Conservation (phyloP, 2,329 filamentous ascomycete species). For the Diaporthe vaccinii region DNA sequence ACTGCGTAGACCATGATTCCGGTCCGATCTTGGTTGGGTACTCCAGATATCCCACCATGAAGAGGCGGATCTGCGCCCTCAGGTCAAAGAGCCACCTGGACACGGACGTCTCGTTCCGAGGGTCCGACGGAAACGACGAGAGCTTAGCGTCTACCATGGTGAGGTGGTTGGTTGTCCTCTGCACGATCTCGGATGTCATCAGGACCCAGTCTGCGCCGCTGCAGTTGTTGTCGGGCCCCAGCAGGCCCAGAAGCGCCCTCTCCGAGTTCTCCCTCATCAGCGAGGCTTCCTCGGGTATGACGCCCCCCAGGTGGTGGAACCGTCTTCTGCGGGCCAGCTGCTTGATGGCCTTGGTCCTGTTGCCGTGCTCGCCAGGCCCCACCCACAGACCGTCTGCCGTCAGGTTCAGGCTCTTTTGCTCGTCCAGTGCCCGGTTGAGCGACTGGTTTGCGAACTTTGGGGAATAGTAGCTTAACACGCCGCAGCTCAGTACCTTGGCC, state of each 20-base stretch:
- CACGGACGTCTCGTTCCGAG: conserved; percentile 46
- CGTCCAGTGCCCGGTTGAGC: conserved; percentile 49
- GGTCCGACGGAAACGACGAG: conserved; percentile 39
- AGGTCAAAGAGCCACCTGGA: conserved; percentile 50
- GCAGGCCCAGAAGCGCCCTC: conserved; percentile 47
- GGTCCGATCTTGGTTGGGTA: conserved; percentile 51
- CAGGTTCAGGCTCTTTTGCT: conserved; percentile 56
- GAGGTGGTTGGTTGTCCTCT: conserved; percentile 52
- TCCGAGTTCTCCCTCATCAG: conserved; percentile 52
- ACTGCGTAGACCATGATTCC: conserved; percentile 49
- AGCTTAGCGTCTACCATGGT: conserved; percentile 50
- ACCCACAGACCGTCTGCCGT: conserved; percentile 57
- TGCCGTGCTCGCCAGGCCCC: conserved; percentile 42
- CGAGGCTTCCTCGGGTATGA: conserved; percentile 50
- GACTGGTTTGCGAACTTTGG: conserved; percentile 50
- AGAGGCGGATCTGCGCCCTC: conserved; percentile 56
- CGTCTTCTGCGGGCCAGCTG: conserved; percentile 54
- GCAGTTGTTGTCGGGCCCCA: conserved; percentile 47
- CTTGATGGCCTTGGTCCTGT: conserved; percentile 49
- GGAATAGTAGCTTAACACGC: conserved; percentile 61
- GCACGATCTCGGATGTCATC: conserved; percentile 58
- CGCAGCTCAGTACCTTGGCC: conserved; percentile 56
- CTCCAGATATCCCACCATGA: conserved; percentile 60
- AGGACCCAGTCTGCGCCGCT: conserved; percentile 60
- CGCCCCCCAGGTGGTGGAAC: conserved; percentile 52